Evolutionary conservation across 2,329 filamentous ascomycete species (phyloP), one percentile per base, ranked within the genome.

Genomic region (Podosphaera leucotricha): DNA sequence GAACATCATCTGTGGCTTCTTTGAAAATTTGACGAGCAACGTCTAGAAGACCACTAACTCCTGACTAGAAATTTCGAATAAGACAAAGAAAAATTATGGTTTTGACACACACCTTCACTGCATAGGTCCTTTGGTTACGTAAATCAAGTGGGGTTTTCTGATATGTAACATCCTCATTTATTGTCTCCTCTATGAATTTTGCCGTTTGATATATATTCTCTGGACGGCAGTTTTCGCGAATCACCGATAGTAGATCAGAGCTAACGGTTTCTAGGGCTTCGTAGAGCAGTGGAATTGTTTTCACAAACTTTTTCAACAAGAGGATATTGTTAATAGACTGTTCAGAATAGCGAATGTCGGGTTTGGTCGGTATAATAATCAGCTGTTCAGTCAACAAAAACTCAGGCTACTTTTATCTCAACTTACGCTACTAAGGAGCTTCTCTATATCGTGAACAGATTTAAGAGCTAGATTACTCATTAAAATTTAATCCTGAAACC

Each of bases 1-100:
- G 71, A 3, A 83, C 72, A 58, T 93, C 83, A 41, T 79, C 72
- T 4, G 77, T 90, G 1, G 80, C 75, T 57, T 95, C 87, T 53
- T 90, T 92, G 61, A 90, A 94, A 0, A 83, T 84, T 54, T 85
- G 79, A 4, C 86, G 72, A 28, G 84, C 82, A 33, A 94, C 80
- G 60, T 94, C 87, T 3, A 95, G 71, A 46, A 94, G 70, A 2
- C 82, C 82, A 52, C 83, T 85, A 37, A 90, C 75, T 0, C 83
- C 82, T 39, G 83, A 75, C 70, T 82, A 51, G 30, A 33, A 11
- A 40, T 50, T 51, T 48, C 59, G 26, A 57, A 52, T 41, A 37
- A 19, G 7, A 22, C 21, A 2, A 7, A 16, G 4, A 38, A 26
- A n/a, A 18, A 7, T 21, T 20, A 21, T n/a, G 18, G 33, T n/a